These are phyloP conservation scores for Pyricularia grisea DNA, from an alignment of 2,329 filamentous ascomycete species.

Conservation along the genomic window DNA sequence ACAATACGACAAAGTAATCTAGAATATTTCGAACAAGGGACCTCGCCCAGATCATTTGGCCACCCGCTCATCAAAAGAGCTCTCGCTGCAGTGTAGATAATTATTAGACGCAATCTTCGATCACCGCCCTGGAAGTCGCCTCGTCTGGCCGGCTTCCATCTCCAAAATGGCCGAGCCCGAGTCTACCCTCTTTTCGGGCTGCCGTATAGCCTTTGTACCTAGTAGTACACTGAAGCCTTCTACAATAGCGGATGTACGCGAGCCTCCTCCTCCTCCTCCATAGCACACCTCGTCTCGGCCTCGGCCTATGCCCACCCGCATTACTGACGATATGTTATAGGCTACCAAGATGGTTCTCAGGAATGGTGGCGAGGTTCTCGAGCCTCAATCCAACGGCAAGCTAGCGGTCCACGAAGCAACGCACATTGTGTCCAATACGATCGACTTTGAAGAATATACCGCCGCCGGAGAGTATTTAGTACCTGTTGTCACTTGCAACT, in stretches of 20 bases:
- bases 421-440: constrained; percentile 59
- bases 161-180: background rate
- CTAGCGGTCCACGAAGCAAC: constrained; percentile 38
- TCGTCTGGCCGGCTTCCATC: background rate
- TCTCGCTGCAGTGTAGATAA: background rate
- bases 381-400: constrained; percentile 36
- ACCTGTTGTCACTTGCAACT: constrained; percentile 72
- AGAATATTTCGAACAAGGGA: background rate
- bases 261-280: background rate
- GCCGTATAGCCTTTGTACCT: constrained; percentile 35
- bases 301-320: background rate
- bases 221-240: constrained; percentile 29
- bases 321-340: constrained; percentile 16
- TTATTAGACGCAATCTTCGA: background rate
- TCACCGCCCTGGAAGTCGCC: background rate
- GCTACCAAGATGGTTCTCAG: constrained; percentile 32
- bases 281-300: background rate
- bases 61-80: background rate
- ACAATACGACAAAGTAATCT: background rate
- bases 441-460: constrained; percentile 85
- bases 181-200: constrained; percentile 12
- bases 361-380: constrained; percentile 40
- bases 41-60: background rate
- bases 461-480: constrained; percentile 68
- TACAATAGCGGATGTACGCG: constrained; percentile 28